These are phyloP conservation scores for Boletus rufocinnamomeus DNA, from an alignment of 768 basidiomycete genomes.

Conservation along the genomic window DNA sequence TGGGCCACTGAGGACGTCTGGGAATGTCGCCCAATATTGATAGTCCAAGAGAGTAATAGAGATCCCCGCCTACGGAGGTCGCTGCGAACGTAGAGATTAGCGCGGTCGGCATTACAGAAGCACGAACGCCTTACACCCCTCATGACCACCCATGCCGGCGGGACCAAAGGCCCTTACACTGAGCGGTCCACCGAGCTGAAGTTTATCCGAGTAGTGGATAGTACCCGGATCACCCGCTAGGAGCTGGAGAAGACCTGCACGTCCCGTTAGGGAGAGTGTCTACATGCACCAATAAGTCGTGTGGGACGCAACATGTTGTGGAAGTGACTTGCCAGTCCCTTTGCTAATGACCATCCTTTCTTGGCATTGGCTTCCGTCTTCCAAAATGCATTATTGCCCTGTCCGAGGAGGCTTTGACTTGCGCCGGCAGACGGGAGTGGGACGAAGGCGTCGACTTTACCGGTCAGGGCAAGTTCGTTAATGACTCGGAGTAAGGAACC, in stretches of 20 bases:
- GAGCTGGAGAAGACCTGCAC: constrained; percentile 70
- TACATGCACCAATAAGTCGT: constrained; percentile 34
- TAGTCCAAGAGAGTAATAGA: constrained; percentile 76
- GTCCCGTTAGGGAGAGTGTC: constrained; percentile 74
- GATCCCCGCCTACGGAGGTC: constrained; percentile 84
- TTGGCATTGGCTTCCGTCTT: constrained; percentile 25
- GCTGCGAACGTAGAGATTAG: constrained; percentile 40
- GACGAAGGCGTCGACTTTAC: constrained; percentile 25
- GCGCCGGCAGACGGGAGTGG: neutral
- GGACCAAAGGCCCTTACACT: constrained; percentile 76
- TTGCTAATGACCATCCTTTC: constrained; percentile 27
- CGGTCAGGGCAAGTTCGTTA: constrained; percentile 25
- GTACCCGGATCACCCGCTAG: constrained; percentile 46
- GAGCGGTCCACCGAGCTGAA: constrained; percentile 90
- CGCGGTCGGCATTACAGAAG: neutral
- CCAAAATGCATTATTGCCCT: constrained; percentile 30
- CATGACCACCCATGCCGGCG: constrained; percentile 77
- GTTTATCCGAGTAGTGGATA: constrained; percentile 74
- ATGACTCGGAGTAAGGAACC: constrained; percentile 24
- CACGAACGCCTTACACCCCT: constrained; percentile 53
- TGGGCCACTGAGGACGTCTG: constrained; percentile 74
- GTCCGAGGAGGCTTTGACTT: constrained; percentile 18
- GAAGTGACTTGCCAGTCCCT: constrained; percentile 25
- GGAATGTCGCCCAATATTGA: constrained; percentile 79
- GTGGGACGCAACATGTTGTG: neutral